phyloP scores from a whole-genome alignment of 208 protist genomes.

The Phytomonas sp. region DNA sequence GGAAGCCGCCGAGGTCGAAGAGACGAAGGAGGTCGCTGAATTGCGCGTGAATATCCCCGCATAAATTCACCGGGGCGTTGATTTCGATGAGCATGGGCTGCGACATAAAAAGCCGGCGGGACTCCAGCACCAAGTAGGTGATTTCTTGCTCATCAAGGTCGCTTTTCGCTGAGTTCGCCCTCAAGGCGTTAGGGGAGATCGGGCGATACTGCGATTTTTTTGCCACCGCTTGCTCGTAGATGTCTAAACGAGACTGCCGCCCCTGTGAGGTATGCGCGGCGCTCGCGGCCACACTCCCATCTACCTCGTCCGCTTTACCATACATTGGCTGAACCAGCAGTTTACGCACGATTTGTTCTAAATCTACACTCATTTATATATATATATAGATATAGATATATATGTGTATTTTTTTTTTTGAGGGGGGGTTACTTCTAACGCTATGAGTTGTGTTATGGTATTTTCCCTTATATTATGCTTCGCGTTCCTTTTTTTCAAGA shows the following conservation, averaged over 20 bases:
- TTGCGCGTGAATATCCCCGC: slow-evolving; percentile 83
- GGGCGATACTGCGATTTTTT: too few relatives aligned
- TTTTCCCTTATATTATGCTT: neutral
- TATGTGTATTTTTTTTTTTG: too few relatives aligned
- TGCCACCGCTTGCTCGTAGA: too few relatives aligned
- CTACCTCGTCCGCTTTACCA: neutral
- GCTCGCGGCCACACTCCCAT: too few relatives aligned
- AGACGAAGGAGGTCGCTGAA: slow-evolving; percentile 64
- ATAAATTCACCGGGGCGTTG: slow-evolving; percentile 74
- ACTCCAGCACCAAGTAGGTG: slow-evolving; percentile 54
- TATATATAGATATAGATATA: too few relatives aligned
- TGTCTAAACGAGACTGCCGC: too few relatives aligned
- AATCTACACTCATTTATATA: neutral
- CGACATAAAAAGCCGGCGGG: slow-evolving; percentile 80
- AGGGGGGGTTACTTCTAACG: neutral
- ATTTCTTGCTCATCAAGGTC: slow-evolving; percentile 76
- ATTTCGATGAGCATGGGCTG: slow-evolving; percentile 84
- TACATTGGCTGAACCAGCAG: neutral
- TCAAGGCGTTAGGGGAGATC: too few relatives aligned
- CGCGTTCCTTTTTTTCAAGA: neutral
- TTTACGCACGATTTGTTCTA: neutral
- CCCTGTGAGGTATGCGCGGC: neutral
- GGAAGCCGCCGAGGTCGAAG: slow-evolving; percentile 65
- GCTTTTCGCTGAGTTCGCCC: neutral
- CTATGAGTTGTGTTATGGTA: neutral